phyloP scores from a whole-genome alignment of 768 basidiomycete genomes.

The Suillus alpinus region DNA sequence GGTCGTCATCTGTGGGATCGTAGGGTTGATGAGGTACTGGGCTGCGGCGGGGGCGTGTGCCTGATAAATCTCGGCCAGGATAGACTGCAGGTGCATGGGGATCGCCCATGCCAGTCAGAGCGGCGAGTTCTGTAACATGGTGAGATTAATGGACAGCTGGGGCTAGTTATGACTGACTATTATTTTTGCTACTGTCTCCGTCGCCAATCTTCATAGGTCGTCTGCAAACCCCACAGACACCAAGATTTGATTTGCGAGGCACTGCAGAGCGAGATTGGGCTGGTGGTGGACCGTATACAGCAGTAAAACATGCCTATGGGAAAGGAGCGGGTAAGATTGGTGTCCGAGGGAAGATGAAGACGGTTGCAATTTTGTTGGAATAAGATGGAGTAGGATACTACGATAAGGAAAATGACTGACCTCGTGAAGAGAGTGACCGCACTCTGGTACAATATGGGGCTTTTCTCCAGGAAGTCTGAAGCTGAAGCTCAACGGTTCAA shows the following conservation, averaged over 20 bases:
- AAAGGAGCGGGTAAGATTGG: constrained; percentile 8
- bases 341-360: constrained; percentile 1
- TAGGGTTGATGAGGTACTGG: constrained; percentile 36
- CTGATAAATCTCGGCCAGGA: constrained; percentile 61
- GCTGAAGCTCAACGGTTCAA: constrained; percentile 90
- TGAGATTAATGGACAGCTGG: constrained; percentile 9
- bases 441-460: constrained; percentile 95
- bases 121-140: constrained; percentile 73
- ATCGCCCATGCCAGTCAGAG: constrained; percentile 86
- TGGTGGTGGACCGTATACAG: constrained; percentile 90
- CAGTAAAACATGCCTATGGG: constrained; percentile 89
- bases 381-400: neutral
- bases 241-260: constrained; percentile 74
- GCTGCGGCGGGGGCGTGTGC: constrained; percentile 34
- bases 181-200: constrained; percentile 75
- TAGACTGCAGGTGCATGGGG: constrained; percentile 52
- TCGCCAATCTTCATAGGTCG: constrained; percentile 96
- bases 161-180: constrained; percentile 60
- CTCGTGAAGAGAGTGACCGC: constrained; percentile 97
- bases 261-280: constrained; percentile 50
- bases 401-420: constrained; percentile 36
- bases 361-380: neutral
- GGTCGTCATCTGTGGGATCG: constrained; percentile 85
- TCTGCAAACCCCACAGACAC: constrained; percentile 96
- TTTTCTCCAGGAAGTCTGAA: constrained; percentile 95